A percentile compares a stretch with the other conserved stretches of the same genome.
Evolutionary conservation across 148 eudicot genomes (phyloP).

Genomic region (Gaultheria prostrata): DNA sequence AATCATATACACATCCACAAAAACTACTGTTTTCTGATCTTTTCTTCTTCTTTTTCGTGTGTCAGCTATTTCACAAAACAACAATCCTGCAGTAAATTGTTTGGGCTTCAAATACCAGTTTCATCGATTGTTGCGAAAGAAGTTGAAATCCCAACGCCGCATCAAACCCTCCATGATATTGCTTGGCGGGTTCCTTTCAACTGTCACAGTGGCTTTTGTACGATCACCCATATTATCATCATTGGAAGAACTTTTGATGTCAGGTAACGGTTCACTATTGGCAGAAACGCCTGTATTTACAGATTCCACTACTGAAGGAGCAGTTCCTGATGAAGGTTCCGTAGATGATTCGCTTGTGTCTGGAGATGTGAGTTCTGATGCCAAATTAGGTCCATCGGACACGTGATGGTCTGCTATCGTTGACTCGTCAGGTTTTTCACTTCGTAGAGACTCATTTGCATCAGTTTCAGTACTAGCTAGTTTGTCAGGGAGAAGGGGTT

Average conservation of each 20-base stretch:
- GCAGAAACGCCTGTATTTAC: constrained; percentile 24
- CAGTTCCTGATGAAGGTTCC: constrained; percentile 14
- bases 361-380: constrained; percentile 21
- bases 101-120: not conserved
- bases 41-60: not conserved
- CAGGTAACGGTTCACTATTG: constrained; percentile 20
- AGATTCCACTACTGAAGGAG: constrained; percentile 21
- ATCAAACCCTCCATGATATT: constrained; percentile 26
- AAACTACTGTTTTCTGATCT: not conserved
- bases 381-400: constrained; percentile 20
- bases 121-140: constrained; percentile 42
- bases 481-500: constrained; percentile 32
- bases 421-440: constrained; percentile 23
- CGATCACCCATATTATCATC: constrained; percentile 50
- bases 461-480: constrained; percentile 26
- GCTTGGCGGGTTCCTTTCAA: constrained; percentile 52
- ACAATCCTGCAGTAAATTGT: constrained; percentile 1
- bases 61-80: constrained; percentile 12
- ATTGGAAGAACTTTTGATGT: constrained; percentile 29
- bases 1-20: not conserved
- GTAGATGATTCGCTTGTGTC: constrained; percentile 23
- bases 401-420: constrained; percentile 16
- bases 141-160: constrained; percentile 55
- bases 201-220: constrained; percentile 78
- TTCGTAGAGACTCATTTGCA: constrained; percentile 23